Evolutionary conservation across 148 eudicot species (phyloP).

Genomic region (Fagopyrum tataricum): DNA sequence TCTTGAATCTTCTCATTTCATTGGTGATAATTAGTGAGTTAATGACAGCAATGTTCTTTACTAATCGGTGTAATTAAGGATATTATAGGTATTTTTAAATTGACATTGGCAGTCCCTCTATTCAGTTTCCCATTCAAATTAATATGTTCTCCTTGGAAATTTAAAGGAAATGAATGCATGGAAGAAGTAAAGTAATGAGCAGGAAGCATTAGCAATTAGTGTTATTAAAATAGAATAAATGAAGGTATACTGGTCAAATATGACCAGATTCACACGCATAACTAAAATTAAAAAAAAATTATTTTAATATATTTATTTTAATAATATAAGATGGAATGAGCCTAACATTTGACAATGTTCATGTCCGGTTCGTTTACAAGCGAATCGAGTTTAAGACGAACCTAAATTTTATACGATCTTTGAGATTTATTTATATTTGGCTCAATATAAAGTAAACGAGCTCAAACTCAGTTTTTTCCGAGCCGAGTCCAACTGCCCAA

Average conservation of each 20-base stretch:
- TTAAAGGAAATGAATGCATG: neutral
- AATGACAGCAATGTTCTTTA: neutral
- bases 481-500: too few relatives aligned
- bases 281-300: neutral
- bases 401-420: too few relatives aligned
- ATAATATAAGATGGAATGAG: too few relatives aligned
- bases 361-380: too few relatives aligned
- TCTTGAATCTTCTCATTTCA: neutral
- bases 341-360: too few relatives aligned
- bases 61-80: neutral
- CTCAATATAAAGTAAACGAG: too few relatives aligned
- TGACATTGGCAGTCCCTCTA: neutral
- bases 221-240: neutral
- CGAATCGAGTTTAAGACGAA: too few relatives aligned
- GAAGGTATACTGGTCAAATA: neutral
- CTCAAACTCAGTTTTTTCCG: too few relatives aligned
- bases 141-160: conserved; percentile 3
- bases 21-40: neutral
- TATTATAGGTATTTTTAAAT: neutral
- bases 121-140: neutral
- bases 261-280: neutral
- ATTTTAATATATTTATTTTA: too few relatives aligned
- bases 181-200: neutral
- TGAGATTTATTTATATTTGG: too few relatives aligned
- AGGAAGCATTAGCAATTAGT: neutral